Evolutionary conservation across 2,329 filamentous ascomycete species (phyloP).

Genomic region (Fusarium tricinctum): DNA sequence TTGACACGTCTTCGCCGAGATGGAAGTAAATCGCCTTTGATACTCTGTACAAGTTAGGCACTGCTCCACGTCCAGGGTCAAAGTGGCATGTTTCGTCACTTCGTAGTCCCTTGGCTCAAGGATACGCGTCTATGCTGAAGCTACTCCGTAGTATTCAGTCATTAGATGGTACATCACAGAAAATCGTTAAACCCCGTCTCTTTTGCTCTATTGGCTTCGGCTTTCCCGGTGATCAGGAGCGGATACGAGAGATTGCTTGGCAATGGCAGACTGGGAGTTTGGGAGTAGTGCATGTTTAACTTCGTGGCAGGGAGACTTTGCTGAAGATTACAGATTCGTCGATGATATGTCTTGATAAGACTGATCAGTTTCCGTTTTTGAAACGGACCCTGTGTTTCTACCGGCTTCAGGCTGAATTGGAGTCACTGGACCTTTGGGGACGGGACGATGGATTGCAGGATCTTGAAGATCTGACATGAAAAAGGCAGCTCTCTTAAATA

Average conservation of each 20-base stretch:
- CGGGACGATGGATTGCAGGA: conserved; percentile 4
- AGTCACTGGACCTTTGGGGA: conserved; percentile 2
- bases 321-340: conserved; percentile 14
- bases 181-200: neutral
- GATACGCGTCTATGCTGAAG: conserved; percentile 16
- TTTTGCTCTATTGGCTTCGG: conserved; percentile 9
- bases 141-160: neutral
- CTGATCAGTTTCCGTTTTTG: conserved; percentile 26
- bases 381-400: conserved; percentile 23
- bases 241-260: conserved; percentile 1
- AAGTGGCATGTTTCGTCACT: conserved; percentile 40
- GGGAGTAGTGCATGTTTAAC: conserved; percentile 2
- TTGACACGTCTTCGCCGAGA: conserved; percentile 6
- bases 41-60: neutral
- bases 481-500: conserved; percentile 17
- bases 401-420: conserved; percentile 31
- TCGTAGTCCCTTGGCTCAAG: conserved; percentile 25
- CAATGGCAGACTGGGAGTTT: conserved; percentile 4
- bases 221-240: neutral
- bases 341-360: conserved; percentile 7
- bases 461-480: conserved; percentile 23
- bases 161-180: conserved; percentile 25
- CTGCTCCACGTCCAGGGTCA: conserved; percentile 31
- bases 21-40: conserved; percentile 10
- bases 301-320: conserved; percentile 18